Conservation (phyloP, 192 early-diverging fungal genomes). For the Chytriomyces sp. region DNA sequence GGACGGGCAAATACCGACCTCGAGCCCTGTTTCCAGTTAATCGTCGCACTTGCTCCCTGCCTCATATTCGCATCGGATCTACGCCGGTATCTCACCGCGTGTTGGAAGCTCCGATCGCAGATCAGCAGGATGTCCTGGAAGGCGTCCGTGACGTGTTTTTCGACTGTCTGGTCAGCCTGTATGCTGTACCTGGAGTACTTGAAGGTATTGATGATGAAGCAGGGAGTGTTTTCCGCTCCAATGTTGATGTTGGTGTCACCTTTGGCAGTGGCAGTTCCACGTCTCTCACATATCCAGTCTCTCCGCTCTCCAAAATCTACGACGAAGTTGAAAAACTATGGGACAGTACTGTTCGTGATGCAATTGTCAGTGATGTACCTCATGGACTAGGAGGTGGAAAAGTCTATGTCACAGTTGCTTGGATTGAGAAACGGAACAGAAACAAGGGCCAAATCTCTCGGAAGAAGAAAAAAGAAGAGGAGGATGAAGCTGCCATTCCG, state of each 20-base stretch:
- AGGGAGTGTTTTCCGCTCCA: not conserved
- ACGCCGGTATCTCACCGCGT: conserved; percentile 39
- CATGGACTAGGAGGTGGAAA: conserved; percentile 29
- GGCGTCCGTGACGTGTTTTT: conserved; percentile 50
- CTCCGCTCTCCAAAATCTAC: conserved; percentile 5
- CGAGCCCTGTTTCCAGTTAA: conserved; percentile 45
- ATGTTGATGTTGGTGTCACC: not conserved
- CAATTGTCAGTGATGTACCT: conserved; percentile 25
- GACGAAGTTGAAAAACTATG: conserved; percentile 42
- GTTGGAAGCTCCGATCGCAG: conserved; percentile 28
- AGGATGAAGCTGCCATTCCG: conserved; percentile 26
- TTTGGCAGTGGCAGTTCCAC: not conserved
- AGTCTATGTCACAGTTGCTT: conserved; percentile 47
- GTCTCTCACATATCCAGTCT: not conserved
- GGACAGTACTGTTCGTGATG: conserved; percentile 39
- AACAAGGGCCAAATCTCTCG: conserved; percentile 35
- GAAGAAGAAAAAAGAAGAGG: conserved; percentile 28
- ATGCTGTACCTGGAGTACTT: conserved; percentile 42
- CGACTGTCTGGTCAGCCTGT: conserved; percentile 41
- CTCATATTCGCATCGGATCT: conserved; percentile 51
- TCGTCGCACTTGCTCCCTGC: conserved; percentile 50
- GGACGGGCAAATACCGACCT: conserved; percentile 59
- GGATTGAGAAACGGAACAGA: conserved; percentile 51
- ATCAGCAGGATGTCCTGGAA: conserved; percentile 16
- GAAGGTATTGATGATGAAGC: conserved; percentile 13